Evolutionary conservation across 768 basidiomycete genomes (phyloP).

Genomic region (Rhizopogon sp.): DNA sequence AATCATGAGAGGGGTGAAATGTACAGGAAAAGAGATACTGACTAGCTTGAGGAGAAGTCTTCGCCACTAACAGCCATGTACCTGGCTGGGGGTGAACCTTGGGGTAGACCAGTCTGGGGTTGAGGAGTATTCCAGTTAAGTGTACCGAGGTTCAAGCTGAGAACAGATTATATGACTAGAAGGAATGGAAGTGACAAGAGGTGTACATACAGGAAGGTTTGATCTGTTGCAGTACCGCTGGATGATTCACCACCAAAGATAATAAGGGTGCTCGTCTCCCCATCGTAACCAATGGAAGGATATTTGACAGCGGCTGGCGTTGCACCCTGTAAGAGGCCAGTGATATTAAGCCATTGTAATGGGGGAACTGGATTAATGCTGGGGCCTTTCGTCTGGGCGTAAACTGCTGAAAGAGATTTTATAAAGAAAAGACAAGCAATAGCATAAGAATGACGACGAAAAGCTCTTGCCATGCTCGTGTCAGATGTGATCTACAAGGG

Average conservation of each 20-base stretch:
- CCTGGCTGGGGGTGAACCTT: constrained; percentile 50
- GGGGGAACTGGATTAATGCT: constrained; percentile 41
- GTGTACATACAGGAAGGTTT: constrained; percentile 60
- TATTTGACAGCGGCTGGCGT: constrained; percentile 60
- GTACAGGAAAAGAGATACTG: constrained; percentile 23
- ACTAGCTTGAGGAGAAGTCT: constrained; percentile 84
- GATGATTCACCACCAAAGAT: constrained; percentile 76
- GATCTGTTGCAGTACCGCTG: constrained; percentile 53
- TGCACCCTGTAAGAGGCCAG: constrained; percentile 48
- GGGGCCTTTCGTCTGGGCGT: constrained; percentile 43
- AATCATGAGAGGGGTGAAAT: constrained; percentile 12
- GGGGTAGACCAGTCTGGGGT: constrained; percentile 45
- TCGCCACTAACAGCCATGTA: constrained; percentile 59
- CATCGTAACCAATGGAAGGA: constrained; percentile 58
- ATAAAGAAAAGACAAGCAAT: constrained; percentile 12
- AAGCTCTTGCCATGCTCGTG: constrained; percentile 9
- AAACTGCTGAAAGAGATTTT: constrained; percentile 16
- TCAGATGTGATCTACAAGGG: constrained; percentile 22
- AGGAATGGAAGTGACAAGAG: background rate
- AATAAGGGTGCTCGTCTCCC: constrained; percentile 48
- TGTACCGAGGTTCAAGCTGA: constrained; percentile 57
- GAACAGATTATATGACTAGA: constrained; percentile 4
- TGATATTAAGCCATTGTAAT: constrained; percentile 66
- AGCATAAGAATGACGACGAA: constrained; percentile 1
- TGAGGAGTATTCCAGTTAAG: constrained; percentile 56